Evolutionary conservation across 192 early-diverging fungal genomes (phyloP).

Genomic region (Diversispora eburnea): DNA sequence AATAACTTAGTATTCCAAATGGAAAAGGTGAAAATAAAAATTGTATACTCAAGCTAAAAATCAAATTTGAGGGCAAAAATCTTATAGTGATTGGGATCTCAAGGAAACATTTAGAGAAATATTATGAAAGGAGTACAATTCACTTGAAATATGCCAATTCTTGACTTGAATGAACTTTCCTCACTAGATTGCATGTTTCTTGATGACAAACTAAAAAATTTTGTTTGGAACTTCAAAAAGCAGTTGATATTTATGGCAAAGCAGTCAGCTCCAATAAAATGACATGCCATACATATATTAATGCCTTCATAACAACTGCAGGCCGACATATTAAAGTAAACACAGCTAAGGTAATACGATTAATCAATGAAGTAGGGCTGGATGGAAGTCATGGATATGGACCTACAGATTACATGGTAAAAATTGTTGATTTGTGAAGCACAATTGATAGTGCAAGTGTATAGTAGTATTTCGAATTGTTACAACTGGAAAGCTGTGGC

Average conservation of each 20-base stretch:
- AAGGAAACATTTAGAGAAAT: conserved; percentile 21
- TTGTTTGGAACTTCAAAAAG: conserved; percentile 1
- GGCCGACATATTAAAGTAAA: not conserved
- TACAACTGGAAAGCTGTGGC: conserved; percentile 3
- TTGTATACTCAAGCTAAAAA: not conserved
- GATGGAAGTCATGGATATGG: conserved; percentile 28
- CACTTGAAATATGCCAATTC: conserved; percentile 8
- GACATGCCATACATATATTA: conserved; percentile 10
- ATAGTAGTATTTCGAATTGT: conserved; percentile 24
- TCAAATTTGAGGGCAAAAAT: conserved; percentile 11
- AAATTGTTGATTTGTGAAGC: conserved; percentile 3
- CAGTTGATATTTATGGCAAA: not conserved
- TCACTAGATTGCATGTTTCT: not conserved
- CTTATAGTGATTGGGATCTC: conserved; percentile 20
- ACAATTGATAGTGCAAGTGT: conserved; percentile 24
- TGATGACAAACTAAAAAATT: not conserved
- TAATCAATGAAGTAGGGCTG: conserved; percentile 11
- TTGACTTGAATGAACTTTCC: conserved; percentile 4
- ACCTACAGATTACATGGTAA: conserved; percentile 20
- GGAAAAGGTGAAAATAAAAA: not conserved
- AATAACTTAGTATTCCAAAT: not conserved
- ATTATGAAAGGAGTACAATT: not conserved
- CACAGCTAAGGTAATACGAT: not conserved
- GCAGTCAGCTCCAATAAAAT: conserved; percentile 13
- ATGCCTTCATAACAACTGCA: conserved; percentile 15